These are phyloP conservation scores for Roridomyces roridus DNA, from an alignment of 768 basidiomycete species.

Conservation along the genomic window DNA sequence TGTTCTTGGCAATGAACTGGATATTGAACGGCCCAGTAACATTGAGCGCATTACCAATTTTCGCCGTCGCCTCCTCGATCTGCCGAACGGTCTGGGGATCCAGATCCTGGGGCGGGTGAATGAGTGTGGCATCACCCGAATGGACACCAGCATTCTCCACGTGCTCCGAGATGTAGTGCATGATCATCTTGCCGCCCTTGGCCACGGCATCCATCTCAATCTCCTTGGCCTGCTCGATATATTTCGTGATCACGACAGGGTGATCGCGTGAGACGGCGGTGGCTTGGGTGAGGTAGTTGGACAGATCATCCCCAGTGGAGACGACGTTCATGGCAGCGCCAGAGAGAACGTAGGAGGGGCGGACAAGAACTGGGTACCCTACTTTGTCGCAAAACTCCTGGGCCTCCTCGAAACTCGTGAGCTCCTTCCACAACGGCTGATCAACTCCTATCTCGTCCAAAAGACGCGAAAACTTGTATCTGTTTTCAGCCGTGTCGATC, in stretches of 20 bases:
- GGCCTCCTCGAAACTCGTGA: conserved; percentile 90
- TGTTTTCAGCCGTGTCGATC: conserved; percentile 99
- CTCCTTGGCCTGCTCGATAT: conserved; percentile 99
- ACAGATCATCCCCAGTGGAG: conserved; percentile 88
- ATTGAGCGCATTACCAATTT: conserved; percentile 97
- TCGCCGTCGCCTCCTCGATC: conserved; percentile 95
- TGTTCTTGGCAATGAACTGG: conserved; percentile 99
- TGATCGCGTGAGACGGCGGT: conserved; percentile 96
- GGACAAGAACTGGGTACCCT: conserved; percentile 94
- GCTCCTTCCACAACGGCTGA: conserved; percentile 96
- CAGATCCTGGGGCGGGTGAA: conserved; percentile 97
- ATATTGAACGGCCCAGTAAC: conserved; percentile 99
- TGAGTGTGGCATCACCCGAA: conserved; percentile 97
- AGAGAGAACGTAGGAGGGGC: conserved; percentile 98
- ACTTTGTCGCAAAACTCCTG: conserved; percentile 90
- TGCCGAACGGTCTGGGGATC: conserved; percentile 96
- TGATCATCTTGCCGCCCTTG: conserved; percentile 95
- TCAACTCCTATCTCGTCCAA: conserved; percentile 98
- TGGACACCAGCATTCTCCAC: conserved; percentile 99
- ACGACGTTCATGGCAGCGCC: conserved; percentile 99
- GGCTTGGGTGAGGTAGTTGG: conserved; percentile 92
- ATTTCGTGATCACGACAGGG: conserved; percentile 98
- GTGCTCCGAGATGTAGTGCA: conserved; percentile 99
- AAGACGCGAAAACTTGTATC: conserved; percentile 99
- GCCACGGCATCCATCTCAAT: conserved; percentile 99